phyloP scores from a whole-genome alignment of 2,329 filamentous ascomycete genomes.

The Cordyceps fumosorosea region DNA sequence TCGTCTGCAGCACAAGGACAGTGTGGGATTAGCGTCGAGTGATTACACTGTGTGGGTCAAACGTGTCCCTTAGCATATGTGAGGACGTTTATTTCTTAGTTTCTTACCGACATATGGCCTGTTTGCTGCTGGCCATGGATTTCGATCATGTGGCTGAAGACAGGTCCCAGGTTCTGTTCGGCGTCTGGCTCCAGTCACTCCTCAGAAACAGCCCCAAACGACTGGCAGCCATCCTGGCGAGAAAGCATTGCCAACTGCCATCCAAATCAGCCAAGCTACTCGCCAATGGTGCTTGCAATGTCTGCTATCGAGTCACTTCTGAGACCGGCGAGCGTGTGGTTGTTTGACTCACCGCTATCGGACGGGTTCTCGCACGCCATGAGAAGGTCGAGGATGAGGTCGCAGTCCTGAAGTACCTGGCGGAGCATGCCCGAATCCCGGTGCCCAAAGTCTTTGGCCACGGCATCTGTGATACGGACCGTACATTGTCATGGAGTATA shows the following conservation, averaged over 20 bases:
- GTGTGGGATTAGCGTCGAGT: no score
- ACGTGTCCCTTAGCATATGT: no score
- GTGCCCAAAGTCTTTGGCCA: background rate
- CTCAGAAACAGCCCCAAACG: background rate
- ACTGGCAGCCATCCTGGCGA: background rate
- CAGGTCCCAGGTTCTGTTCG: background rate
- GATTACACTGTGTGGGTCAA: background rate
- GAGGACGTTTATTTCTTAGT: no score
- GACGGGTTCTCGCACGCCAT: background rate
- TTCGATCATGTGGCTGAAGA: background rate
- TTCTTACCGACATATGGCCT: background rate
- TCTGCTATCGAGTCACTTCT: background rate
- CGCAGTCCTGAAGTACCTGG: background rate
- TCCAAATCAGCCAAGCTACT: background rate
- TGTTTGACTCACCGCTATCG: background rate
- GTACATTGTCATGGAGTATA: background rate
- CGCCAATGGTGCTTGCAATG: background rate
- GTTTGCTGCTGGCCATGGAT: background rate
- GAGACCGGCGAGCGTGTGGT: background rate
- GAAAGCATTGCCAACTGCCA: background rate
- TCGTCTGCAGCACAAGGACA: no score
- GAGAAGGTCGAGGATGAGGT: background rate
- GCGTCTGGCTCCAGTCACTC: background rate
- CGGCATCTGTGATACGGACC: background rate
- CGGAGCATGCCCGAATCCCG: background rate